Evolutionary conservation across 768 basidiomycete species (phyloP), one percentile per base, ranked within the genome.

Genomic region (Leccinum subgranulosum): DNA sequence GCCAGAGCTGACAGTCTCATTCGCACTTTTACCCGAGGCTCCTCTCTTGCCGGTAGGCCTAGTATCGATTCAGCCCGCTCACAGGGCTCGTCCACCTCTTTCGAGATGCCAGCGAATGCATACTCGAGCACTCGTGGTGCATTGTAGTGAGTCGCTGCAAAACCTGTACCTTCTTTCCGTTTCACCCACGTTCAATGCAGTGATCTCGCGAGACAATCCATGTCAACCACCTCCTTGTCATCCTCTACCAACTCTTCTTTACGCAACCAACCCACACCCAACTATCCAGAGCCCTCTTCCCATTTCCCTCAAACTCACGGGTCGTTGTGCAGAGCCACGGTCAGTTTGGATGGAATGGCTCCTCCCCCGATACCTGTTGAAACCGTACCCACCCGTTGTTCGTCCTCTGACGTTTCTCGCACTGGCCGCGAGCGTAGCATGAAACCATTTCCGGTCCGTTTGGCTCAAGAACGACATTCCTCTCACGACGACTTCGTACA

Each of bases 51-150:
- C 21, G 71, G 75, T 54, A 79, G 87, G 57, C 85, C 83, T n/a
- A 90, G 88, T 59, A 74, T 71, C 41, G 89, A 91, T 49, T 91
- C 88, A 10, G 69, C 69, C 55, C 77, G 79, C 56, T 86, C 86
- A 15, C 75, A 76, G 51, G 58, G 75, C 45, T 78, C 76, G 46
- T 74, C 77, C 27, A 85, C 85, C 63, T 87, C 87, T 1, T 80
- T 85, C 43, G 87, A 90, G 54, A 80, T 80, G 19, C 73, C 80
- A 23, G 76, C 79, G 49, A 82, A 81, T 8, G 76, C 77, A 54
- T 71, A 76, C 36, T 81, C 82, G 7, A 75, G 76, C 65, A 76
- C 81, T 48, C 78, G 80, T 49, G 79, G 83, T 60, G 80, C 81
- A 29, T 67, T 87, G 11, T 82, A 84, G 88, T 90, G 64, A 72